Base-by-base conservation (phyloP, 192 early-diverging fungal genomes). In the Rhizoclosmatium globosum region DNA sequence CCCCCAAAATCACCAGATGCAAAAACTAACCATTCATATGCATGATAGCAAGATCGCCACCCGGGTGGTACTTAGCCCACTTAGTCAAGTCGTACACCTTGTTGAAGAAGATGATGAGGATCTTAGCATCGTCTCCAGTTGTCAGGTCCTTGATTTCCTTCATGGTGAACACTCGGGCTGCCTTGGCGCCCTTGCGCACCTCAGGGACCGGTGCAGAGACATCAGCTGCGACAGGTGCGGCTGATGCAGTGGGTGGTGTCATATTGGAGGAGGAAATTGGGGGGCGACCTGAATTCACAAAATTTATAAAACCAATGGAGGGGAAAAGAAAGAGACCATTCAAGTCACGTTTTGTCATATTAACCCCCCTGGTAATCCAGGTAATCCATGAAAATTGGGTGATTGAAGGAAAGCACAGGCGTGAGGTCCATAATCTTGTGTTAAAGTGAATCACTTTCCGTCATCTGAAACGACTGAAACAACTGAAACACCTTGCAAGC, bases 81-180 rank as follows among this genome's bases (percentile, higher is more conserved):
- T 83, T 84, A 83, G 89, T 95, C 21, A 97, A 87, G 82, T 94
- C 93, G 90, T 96, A 97, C 71, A 97, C 96, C 81, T 95, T 94
- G 70, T 90, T 87, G 48, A 93, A 88, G 74, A 94, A 93, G 42
- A 98, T 90, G 74, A 98, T 92, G 61, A 97, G 83, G 56, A 89
- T 87, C 84, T 97, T 92, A 9, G 65, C 41, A 31, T 65, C 21
- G 41, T 68, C 75, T 6, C 19, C 64, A 31, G 64, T 57, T 65
- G 47, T 77, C 42, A 66, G 42, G 42, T 59, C 69, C 46, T 60
- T 69, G 46, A 61, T 43, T 59, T 75, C 48, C 47, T 74, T 3
- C 80, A 50, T 71, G 6, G 45, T 75, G 59, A 60, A 67, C 85
- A 82, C 53, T 21, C 53, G 7, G 42, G 50, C 42, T 3, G 43